A percentile compares a stretch with the other conserved stretches of the same genome.
Conservation (phyloP, 2,329 filamentous ascomycete genomes). For the Tolypocladium album region DNA sequence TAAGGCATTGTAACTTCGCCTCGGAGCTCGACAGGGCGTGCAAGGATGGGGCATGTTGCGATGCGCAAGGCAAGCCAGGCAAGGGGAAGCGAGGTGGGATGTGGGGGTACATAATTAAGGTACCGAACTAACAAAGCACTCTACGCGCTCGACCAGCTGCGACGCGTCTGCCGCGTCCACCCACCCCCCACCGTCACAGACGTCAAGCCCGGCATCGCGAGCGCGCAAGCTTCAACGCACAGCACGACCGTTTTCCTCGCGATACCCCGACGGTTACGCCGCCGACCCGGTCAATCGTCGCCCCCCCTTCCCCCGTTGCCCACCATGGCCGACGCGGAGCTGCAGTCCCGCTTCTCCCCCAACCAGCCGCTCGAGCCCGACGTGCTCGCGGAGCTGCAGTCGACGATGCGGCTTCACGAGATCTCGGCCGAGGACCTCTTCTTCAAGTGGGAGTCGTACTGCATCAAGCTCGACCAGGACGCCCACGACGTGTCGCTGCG, state of each 20-base stretch:
- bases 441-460: slow-evolving; percentile 99
- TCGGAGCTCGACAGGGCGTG: background rate
- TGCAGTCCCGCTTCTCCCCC: slow-evolving; percentile 24
- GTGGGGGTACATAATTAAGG: background rate
- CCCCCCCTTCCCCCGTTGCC: background rate
- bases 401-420: slow-evolving; percentile 75
- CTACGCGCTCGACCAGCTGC: background rate
- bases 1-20: background rate
- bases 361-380: slow-evolving; percentile 55
- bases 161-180: background rate
- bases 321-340: slow-evolving; percentile 25
- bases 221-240: background rate
- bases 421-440: slow-evolving; percentile 79
- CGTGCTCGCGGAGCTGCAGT: slow-evolving; percentile 69
- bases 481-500: slow-evolving; percentile 59
- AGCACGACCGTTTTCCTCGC: background rate
- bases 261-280: background rate
- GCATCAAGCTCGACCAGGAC: slow-evolving; percentile 82
- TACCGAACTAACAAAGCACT: background rate
- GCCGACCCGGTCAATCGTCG: background rate
- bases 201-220: background rate
- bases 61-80: background rate
- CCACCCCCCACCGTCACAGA: background rate
- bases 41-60: background rate
- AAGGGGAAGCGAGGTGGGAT: background rate